Evolutionary conservation across 2,329 filamentous ascomycete species (phyloP).

Genomic region (Metarhizium anisopliae): DNA sequence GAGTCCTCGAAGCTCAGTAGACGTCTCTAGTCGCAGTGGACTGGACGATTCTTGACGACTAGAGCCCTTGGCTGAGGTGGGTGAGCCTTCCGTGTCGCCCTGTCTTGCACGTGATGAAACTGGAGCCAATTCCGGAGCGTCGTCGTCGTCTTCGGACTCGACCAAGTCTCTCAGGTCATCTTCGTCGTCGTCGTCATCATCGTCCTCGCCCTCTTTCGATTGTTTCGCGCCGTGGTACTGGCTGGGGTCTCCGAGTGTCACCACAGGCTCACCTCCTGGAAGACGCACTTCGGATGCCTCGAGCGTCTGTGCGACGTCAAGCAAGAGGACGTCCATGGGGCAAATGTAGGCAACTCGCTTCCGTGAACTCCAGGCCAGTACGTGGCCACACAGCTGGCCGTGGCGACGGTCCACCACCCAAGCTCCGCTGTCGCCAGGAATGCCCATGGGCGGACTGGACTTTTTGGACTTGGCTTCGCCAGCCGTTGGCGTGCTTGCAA

Average conservation of each 20-base stretch:
- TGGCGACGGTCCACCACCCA: slow-evolving; percentile 79
- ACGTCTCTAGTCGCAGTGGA: slow-evolving; percentile 18
- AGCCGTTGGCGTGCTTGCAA: slow-evolving; percentile 32
- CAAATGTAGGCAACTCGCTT: slow-evolving; percentile 85
- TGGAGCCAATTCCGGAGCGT: not conserved
- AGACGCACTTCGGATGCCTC: slow-evolving; percentile 62
- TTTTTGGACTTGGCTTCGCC: slow-evolving; percentile 6
- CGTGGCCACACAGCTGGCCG: slow-evolving; percentile 80
- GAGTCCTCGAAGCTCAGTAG: slow-evolving; percentile 18
- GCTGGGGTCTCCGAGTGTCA: slow-evolving; percentile 17
- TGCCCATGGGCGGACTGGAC: slow-evolving; percentile 38
- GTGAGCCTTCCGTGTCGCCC: not conserved
- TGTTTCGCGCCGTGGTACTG: not conserved
- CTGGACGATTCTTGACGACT: slow-evolving; percentile 16
- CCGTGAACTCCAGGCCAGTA: slow-evolving; percentile 76
- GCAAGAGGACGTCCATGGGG: slow-evolving; percentile 83
- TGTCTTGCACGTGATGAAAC: slow-evolving; percentile 6
- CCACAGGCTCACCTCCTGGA: slow-evolving; percentile 47
- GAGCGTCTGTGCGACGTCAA: slow-evolving; percentile 75
- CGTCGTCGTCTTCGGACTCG: slow-evolving; percentile 16
- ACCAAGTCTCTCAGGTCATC: slow-evolving; percentile 15
- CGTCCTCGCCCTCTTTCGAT: not conserved
- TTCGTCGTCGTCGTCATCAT: slow-evolving; percentile 18
- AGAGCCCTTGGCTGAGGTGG: not conserved
- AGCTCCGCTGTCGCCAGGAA: slow-evolving; percentile 85